Conservation (phyloP, 495 filamentous ascomycete species). For the Bathelium albidoporum region DNA sequence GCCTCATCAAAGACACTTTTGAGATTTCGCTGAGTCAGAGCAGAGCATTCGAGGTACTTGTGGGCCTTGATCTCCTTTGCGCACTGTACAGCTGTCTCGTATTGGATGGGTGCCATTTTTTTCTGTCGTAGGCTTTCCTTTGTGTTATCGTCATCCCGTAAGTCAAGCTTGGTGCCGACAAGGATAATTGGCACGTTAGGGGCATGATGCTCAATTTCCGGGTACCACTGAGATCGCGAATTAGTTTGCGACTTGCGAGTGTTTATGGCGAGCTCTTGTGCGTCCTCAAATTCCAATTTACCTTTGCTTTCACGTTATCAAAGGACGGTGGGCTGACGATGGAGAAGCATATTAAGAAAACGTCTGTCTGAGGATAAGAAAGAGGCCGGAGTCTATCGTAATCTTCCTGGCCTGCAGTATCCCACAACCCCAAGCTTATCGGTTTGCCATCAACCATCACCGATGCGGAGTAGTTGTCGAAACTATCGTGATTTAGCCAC, state of each 20-base stretch:
- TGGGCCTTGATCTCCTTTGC: slow-evolving; percentile 87
- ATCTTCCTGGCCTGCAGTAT: slow-evolving; percentile 98
- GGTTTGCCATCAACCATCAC: slow-evolving; percentile 98
- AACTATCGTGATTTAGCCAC: slow-evolving; percentile 43
- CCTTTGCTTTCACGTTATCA: slow-evolving; percentile 95
- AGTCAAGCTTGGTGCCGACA: slow-evolving; percentile 93
- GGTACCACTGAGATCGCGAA: slow-evolving; percentile 61
- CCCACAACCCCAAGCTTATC: slow-evolving; percentile 93
- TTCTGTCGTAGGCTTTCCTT: slow-evolving; percentile 65
- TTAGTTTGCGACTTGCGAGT: not conserved
- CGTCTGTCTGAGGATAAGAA: slow-evolving; percentile 95
- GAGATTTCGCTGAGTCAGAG: slow-evolving; percentile 85
- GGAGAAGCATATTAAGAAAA: slow-evolving; percentile 97
- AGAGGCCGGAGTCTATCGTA: slow-evolving; percentile 93
- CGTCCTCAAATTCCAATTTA: slow-evolving; percentile 29
- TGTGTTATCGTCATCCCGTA: slow-evolving; percentile 81
- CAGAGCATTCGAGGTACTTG: slow-evolving; percentile 98
- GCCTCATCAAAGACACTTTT: slow-evolving; percentile 98
- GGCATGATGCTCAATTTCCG: slow-evolving; percentile 94
- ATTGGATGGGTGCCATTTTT: slow-evolving; percentile 85
- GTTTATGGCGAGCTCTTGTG: not conserved
- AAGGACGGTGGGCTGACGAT: slow-evolving; percentile 96
- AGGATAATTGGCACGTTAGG: slow-evolving; percentile 93
- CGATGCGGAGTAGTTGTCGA: slow-evolving; percentile 97
- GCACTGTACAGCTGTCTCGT: slow-evolving; percentile 72